These are phyloP conservation scores for Trametes hirsuta DNA, from an alignment of 1,284 basidiomycete genomes.

Conservation along the genomic window DNA sequence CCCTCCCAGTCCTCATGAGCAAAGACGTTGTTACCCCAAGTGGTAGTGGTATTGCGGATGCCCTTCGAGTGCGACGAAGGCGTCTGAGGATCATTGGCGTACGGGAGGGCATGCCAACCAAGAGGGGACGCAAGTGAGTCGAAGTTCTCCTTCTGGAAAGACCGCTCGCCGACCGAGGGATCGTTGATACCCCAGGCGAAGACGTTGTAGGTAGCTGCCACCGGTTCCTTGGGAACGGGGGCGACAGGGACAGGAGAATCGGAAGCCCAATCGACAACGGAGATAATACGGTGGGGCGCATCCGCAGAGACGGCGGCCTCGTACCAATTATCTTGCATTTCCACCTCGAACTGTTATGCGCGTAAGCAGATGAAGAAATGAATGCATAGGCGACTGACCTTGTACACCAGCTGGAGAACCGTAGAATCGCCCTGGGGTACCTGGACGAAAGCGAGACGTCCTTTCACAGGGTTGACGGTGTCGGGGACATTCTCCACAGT, in stretches of 20 bases:
- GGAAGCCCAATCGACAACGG: constrained; percentile 84
- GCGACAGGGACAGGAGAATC: constrained; percentile 55
- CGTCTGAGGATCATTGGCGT: constrained; percentile 54
- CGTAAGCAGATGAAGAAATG: constrained; percentile 7
- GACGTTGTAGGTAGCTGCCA: constrained; percentile 65
- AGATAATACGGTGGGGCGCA: constrained; percentile 71
- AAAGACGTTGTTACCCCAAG: constrained; percentile 91
- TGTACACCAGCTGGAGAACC: constrained; percentile 71
- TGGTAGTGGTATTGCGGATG: constrained; percentile 75
- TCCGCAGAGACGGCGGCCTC: constrained; percentile 70
- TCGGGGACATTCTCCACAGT: constrained; percentile 67
- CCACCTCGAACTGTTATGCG: constrained; percentile 68
- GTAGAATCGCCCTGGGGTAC: constrained; percentile 61
- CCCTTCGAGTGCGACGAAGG: constrained; percentile 25
- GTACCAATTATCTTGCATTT: constrained; percentile 88
- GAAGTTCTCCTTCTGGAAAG: constrained; percentile 62
- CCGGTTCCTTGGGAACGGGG: constrained; percentile 45
- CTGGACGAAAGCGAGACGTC: constrained; percentile 71
- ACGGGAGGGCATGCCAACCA: constrained; percentile 86
- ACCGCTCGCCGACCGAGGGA: constrained; percentile 62
- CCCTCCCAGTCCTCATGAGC: constrained; percentile 93
- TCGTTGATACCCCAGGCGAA: constrained; percentile 80
- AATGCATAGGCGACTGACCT: constrained; percentile 43
- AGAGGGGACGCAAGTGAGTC: constrained; percentile 79
- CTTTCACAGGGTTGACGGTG: constrained; percentile 73